Evolutionary conservation across 2,329 filamentous ascomycete species (phyloP), one percentile per base, ranked within the genome.

Genomic region (Penicillium glabrum): DNA sequence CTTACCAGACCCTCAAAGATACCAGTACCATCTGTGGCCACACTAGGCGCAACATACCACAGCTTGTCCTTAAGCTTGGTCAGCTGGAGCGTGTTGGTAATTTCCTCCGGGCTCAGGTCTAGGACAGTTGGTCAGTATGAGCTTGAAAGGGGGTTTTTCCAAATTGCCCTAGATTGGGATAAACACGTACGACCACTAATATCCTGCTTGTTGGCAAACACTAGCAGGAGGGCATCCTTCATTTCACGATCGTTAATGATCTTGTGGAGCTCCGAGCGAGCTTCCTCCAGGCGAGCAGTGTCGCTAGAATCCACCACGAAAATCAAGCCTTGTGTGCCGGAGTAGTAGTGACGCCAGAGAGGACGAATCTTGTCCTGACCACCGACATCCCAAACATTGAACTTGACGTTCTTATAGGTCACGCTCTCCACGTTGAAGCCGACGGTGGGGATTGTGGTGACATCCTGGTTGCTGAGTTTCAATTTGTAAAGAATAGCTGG

Each of bases 171-270:
- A 33, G 45, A 50, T 11, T 53, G 44, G 19, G 11, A 21, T 4
- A 24, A 50, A 54, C 35, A 77, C 82, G 56, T 78, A 90, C 91
- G 87, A 72, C 91, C 90, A 57, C 85, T 82, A 67, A 98, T 82
- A 86, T 99, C 95, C 80, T 98, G 95, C 86, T 99, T 99, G 83
- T 99, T 99, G 72, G 95, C 95, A 76, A 99, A 98, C 43, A 99
- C 93, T 59, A 98, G 80, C 67, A 99, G 81, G 68, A 98, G 82
- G 60, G 92, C 93, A 73, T 98, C 93, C 80, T 95, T 93, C 87
- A 98, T 93, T 83, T 99, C 95, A 63, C 93, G 88, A 76, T 98
- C 95, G 77, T 96, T 95, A 80, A 98, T 91, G 79, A 98, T 98
- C 72, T 93, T 90, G 80, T 97, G 92, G 64, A 99, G 83, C 77